Evolutionary conservation across 306 rosid genomes (phyloP).

Genomic region (Arachis stenosperma): DNA sequence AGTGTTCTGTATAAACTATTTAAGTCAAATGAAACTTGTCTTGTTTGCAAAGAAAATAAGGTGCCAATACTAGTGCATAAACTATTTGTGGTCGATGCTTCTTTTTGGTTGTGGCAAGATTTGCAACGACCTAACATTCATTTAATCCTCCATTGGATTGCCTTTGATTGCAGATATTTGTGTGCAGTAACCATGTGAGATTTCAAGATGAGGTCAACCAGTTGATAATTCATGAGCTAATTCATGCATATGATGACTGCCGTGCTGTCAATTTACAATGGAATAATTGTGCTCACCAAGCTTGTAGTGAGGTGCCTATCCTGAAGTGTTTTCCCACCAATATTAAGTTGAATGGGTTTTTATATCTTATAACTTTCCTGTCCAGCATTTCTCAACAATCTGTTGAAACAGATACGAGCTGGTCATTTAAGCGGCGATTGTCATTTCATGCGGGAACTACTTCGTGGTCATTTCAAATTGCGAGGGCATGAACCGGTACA

Average conservation of each 20-base stretch:
- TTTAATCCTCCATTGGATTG: constrained; percentile 25
- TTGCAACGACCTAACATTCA: constrained; percentile 11
- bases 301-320: constrained; percentile 74
- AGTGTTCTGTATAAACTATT: neutral
- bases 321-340: neutral
- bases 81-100: neutral
- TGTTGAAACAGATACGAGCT: constrained; percentile 67
- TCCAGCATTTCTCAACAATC: constrained; percentile 8
- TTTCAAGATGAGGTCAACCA: constrained; percentile 72
- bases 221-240: constrained; percentile 68
- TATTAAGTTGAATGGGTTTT: constrained; percentile 10
- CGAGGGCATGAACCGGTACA: constrained; percentile 82
- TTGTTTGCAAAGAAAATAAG: neutral
- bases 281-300: constrained; percentile 76
- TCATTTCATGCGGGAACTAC: constrained; percentile 74
- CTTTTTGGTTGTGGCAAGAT: neutral
- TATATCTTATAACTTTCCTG: neutral
- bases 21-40: neutral
- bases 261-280: constrained; percentile 69
- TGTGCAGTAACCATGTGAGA: constrained; percentile 63
- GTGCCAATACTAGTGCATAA: neutral
- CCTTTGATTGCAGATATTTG: constrained; percentile 47
- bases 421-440: constrained; percentile 81
- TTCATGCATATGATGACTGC: constrained; percentile 77
- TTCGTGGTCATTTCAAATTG: constrained; percentile 65